Base-by-base conservation (phyloP, 176 grass and related monocot genomes). In the Sorghum bicolor region DNA sequence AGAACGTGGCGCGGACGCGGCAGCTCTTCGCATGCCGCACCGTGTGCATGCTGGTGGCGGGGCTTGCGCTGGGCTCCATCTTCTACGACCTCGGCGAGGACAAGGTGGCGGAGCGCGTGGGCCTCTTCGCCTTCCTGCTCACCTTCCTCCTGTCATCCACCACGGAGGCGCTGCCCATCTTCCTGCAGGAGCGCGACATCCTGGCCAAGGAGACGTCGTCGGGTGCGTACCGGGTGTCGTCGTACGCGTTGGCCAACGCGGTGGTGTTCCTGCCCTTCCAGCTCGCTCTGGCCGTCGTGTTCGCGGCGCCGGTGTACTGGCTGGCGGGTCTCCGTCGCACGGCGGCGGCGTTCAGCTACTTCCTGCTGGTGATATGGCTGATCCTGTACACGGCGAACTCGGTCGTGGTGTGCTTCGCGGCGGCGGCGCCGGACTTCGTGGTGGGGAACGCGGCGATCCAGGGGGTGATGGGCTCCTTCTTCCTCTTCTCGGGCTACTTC, bases 401-500 rank as follows among this genome's bases (percentile, higher is more conserved):
- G 3, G 78, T 80, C 3, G 78, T 80, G 17, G 78, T 80, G 63
- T 80, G 78, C 78, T 80, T 80, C 43, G 43, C 78, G 3, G 78
- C 78, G 28, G 78, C 63, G 10, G 78, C 78, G 63, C 63, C 77
- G 29, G 77, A 80, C 64, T 80, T 80, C 43, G 78, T 80, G 19
- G 78, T 80, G 43, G 78, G 78, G 29, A 80, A 80, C 30, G 78
- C 64, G 3, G 78, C 78, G 6, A 80, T 80, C 63, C 78, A 80
- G 43, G 78, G 77, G 11, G 78, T 80, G 2, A 80, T 80, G 78
- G 78, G 78, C 11, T 80, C 78, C 78, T 80, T 80, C 78, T 80
- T 80, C 78, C 78, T 80, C 63, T 80, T 80, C 78, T 80, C 78
- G 19, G 78, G 78, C 29, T 80, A 80, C 78, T 80, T 80, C 78